Percentiles rank a stretch among this genome's conserved stretches.
Evolutionary conservation across 352 stramenopile species (phyloP).

Genomic region (Globisporangium paroecandrum): DNA sequence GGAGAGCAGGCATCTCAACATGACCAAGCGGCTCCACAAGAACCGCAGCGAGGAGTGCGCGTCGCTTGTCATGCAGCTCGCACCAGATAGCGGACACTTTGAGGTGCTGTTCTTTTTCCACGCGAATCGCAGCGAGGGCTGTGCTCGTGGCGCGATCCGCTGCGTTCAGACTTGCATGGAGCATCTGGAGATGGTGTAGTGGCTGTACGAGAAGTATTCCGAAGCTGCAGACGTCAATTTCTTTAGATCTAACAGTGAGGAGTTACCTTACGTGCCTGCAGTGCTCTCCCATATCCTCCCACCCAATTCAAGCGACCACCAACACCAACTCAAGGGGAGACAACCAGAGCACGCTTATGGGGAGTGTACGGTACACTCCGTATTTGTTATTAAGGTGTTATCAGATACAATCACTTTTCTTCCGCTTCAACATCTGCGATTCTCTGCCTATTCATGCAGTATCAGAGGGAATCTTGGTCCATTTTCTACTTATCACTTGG

Average conservation of each 20-base stretch:
- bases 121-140: not conserved
- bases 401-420: not conserved
- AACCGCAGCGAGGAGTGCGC: not conserved
- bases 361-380: not conserved
- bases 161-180: too few species aligned
- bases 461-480: too few species aligned
- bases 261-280: not conserved
- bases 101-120: not conserved
- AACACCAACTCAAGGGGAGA: not conserved
- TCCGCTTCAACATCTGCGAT: not conserved
- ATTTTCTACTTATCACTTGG: not conserved
- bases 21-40: not conserved
- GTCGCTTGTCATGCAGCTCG: not conserved
- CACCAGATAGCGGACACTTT: not conserved
- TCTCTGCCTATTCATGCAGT: not conserved
- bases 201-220: not conserved
- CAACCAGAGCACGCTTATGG: not conserved
- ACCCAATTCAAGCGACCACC: not conserved
- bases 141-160: not conserved
- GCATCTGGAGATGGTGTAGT: not conserved
- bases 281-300: not conserved
- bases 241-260: not conserved
- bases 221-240: not conserved
- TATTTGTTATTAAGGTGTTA: not conserved
- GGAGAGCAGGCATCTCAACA: too few species aligned